Percentiles rank a stretch among this genome's conserved stretches.
Evolutionary conservation across 805 yeast genomes (phyloP).

Genomic region (Spathaspora boniae): DNA sequence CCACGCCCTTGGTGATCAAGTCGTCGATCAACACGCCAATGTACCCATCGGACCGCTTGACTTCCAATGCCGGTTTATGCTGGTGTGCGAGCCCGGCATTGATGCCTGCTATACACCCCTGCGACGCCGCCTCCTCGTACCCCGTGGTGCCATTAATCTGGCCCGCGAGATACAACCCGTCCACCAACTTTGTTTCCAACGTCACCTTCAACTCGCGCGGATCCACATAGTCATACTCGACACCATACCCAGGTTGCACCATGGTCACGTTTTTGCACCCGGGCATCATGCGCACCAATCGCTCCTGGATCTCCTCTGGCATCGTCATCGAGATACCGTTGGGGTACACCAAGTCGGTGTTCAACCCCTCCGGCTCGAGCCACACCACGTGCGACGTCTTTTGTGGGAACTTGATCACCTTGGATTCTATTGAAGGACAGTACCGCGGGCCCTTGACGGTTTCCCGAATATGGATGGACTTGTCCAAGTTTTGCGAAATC

Average conservation of each 20-base stretch:
- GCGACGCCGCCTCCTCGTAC: constrained; percentile 98
- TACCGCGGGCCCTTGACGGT: constrained; percentile 95
- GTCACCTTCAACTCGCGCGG: constrained; percentile 81
- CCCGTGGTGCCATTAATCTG: constrained; percentile 99
- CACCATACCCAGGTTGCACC: constrained; percentile 98
- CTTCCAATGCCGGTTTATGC: constrained; percentile 42
- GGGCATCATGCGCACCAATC: constrained; percentile 70
- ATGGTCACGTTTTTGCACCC: constrained; percentile 88
- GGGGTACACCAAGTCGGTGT: constrained; percentile 86
- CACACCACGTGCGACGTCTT: constrained; percentile 79
- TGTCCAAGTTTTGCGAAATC: constrained; percentile 65
- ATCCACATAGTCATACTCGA: constrained; percentile 93
- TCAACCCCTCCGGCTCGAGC: constrained; percentile 95
- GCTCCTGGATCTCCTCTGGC: constrained; percentile 88
- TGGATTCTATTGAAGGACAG: constrained; percentile 95
- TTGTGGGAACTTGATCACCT: constrained; percentile 74
- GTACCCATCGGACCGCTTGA: constrained; percentile 81
- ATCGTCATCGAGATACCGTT: constrained; percentile 94
- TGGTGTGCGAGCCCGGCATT: constrained; percentile 73
- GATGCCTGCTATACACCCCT: constrained; percentile 92
- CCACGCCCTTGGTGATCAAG: constrained; percentile 89
- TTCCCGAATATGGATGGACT: constrained; percentile 87
- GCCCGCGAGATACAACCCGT: constrained; percentile 87
- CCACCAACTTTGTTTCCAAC: constrained; percentile 74
- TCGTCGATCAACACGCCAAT: constrained; percentile 93